Base-by-base conservation (phyloP, 2,329 filamentous ascomycete species). In the Neonectria faginata region DNA sequence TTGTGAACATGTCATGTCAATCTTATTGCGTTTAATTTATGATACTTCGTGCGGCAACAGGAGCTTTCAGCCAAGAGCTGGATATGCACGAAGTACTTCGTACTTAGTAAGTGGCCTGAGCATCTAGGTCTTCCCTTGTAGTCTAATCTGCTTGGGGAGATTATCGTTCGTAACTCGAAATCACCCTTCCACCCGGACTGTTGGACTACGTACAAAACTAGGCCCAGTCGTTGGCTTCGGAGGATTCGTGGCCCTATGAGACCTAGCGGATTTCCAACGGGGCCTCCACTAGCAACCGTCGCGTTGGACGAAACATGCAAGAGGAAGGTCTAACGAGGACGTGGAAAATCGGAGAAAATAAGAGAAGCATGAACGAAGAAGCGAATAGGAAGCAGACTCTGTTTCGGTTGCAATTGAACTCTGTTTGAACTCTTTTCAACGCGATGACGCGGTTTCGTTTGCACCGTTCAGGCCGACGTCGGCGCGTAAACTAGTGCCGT, bases 241-340 rank as follows among this genome's bases (percentile, higher is more conserved):
- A 60, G 50, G 55, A 65, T 63, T 68, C 14, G 64, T 67, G 64
- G 68, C 50, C 71, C 71, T 73, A 71, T 73, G 50, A 66, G 60
- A 67, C 65, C 47, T 29, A 22, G 25, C 52, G 44, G 53, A 73
- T 73, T 73, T 70, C 54, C 22, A 71, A 72, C 47, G 20, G 25
- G 36, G 41, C 44, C 61, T 39, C 69, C 69, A 71, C 70, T 14
- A 2, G 14, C 14, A 39, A 20, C 33, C 25, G 60, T 53, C 64
- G 65, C 48, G 55, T 61, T 47, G 54, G 39, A 22, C 8, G 11
- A 6, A 12, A 14, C 8, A n/a, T 20, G 22, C 6, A 25, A 18
- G 20, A 44, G n/a, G 31, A 22, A 27, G 47, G 11, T 29, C n/a
- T 22, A n/a, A n/a, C 2, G 11, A 20, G 48, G 10, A 2, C 22